Evolutionary conservation across 441 rosid genomes (phyloP), one percentile per base, ranked within the genome.

Genomic region (Sinapis alba): DNA sequence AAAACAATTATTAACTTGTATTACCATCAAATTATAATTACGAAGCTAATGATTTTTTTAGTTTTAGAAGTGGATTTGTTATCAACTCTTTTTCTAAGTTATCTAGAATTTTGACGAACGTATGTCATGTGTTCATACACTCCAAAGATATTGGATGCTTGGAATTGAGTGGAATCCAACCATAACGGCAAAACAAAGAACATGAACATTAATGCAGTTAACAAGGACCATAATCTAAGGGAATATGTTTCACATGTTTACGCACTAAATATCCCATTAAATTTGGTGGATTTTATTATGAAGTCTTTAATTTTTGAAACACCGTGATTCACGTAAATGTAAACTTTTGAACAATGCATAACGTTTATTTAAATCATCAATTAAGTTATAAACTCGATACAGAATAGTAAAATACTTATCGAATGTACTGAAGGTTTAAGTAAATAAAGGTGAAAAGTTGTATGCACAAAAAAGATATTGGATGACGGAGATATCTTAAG

Each of bases 161-260:
- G 16, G 13, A 26, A 18, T 23, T 62, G 19, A 63, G 28, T 63
- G 70, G 70, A 36, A 36, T 26, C 71, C 61, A 64, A 73, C 57
- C 47, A 50, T 56, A 65, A 3, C 65, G 58, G 58, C 71, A 65
- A 73, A 38, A 56, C 32, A 67, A 67, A 74, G 78, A 67, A 58
- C 53, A 74, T 67, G 61, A 59, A 45, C 72, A 74, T 0, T 27
- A 23, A 18, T 34, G 45, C 63, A 18, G 6, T 23, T 50, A 36
- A 61, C 68, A 68, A 36, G 73, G 68, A 50, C 68, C 68, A 47
- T 3, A 62, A 62, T 68, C 50, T 69, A 13, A 41, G 74, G 74
- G 3, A 26, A 62, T 50, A 61, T 75, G 64, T 75, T 50, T 75
- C 74, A 62, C 68, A 75, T 61, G 47, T 51, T 26, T 43, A 43